These are phyloP conservation scores for Hymenoscyphus fructigenus DNA, from an alignment of 2,329 filamentous ascomycete species.

Conservation along the genomic window DNA sequence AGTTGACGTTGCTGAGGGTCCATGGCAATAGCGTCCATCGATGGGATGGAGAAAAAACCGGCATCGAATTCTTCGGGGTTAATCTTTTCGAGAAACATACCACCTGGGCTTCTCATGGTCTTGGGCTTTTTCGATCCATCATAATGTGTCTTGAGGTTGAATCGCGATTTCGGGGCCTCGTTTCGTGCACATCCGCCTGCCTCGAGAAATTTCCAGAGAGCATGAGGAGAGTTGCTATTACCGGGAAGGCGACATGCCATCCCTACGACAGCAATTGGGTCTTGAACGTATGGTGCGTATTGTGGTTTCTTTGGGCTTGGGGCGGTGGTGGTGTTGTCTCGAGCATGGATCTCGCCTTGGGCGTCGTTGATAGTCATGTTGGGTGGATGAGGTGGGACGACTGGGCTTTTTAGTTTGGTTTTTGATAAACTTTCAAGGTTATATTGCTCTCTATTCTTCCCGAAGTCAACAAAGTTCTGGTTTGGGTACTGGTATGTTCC, in stretches of 20 bases:
- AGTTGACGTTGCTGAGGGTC: conserved; percentile 42
- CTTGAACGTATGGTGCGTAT: conserved; percentile 16
- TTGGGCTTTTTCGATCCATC: conserved; percentile 65
- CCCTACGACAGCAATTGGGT: conserved; percentile 43
- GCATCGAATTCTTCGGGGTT: conserved; percentile 41
- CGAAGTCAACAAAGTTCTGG: no score
- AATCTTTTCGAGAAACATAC: conserved; percentile 51
- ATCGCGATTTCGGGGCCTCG: conserved; percentile 61
- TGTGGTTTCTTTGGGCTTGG: no score
- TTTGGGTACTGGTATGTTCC: no score
- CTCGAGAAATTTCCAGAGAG: conserved; percentile 48
- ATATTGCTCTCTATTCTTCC: no score
- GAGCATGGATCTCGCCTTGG: no score
- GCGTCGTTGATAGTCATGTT: no score
- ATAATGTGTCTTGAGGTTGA: conserved; percentile 66
- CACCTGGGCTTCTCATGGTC: conserved; percentile 71
- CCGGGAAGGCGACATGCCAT: conserved; percentile 42
- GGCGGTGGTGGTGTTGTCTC: no score
- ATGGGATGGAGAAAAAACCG: conserved; percentile 41
- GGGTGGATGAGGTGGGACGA: no score
- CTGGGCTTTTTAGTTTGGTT: no score
- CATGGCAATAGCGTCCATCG: conserved; percentile 39
- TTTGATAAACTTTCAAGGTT: no score
- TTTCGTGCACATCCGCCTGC: conserved; percentile 71
- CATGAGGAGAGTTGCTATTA: conserved; percentile 33